These are phyloP conservation scores for Zasmidium angulare DNA, from an alignment of 2,329 filamentous ascomycete species.

Conservation along the genomic window DNA sequence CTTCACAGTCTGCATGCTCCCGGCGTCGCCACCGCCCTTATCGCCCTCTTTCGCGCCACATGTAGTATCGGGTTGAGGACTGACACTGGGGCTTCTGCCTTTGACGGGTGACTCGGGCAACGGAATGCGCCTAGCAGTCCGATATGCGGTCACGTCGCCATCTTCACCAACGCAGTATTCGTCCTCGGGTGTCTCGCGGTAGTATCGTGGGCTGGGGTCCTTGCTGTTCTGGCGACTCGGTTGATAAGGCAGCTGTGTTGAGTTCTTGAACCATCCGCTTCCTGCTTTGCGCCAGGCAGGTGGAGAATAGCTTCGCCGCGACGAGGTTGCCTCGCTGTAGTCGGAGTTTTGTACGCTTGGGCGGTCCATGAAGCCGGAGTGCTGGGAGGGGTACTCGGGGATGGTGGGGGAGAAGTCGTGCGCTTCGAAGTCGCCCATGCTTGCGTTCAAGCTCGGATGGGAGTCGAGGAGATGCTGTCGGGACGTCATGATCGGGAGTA, in stretches of 20 bases:
- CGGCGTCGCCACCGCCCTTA: slow-evolving; percentile 18
- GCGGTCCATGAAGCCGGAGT: slow-evolving; percentile 59
- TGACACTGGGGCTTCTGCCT: slow-evolving; percentile 35
- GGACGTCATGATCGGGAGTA: slow-evolving; percentile 21
- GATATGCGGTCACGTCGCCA: slow-evolving; percentile 44
- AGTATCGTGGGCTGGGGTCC: slow-evolving; percentile 55
- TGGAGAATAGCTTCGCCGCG: slow-evolving; percentile 63
- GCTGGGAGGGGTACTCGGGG: slow-evolving; percentile 57
- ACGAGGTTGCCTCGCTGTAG: slow-evolving; percentile 43
- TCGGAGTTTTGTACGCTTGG: slow-evolving; percentile 43
- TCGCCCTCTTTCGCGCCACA: slow-evolving; percentile 18
- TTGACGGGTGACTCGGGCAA: slow-evolving; percentile 56
- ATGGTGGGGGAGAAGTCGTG: slow-evolving; percentile 54
- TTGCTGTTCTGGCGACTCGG: slow-evolving; percentile 53
- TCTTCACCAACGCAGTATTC: slow-evolving; percentile 43
- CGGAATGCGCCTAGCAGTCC: slow-evolving; percentile 46
- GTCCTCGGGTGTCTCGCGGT: slow-evolving; percentile 48
- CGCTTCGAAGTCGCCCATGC: slow-evolving; percentile 62
- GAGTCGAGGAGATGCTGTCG: slow-evolving; percentile 34
- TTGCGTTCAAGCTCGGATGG: slow-evolving; percentile 60
- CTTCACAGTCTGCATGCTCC: not conserved
- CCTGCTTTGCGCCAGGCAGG: slow-evolving; percentile 63
- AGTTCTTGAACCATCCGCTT: slow-evolving; percentile 58
- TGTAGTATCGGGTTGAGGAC: slow-evolving; percentile 27
- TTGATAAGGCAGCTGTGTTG: slow-evolving; percentile 28